Base-by-base conservation (phyloP, 768 basidiomycete genomes). In the Lactifluus volemus region DNA sequence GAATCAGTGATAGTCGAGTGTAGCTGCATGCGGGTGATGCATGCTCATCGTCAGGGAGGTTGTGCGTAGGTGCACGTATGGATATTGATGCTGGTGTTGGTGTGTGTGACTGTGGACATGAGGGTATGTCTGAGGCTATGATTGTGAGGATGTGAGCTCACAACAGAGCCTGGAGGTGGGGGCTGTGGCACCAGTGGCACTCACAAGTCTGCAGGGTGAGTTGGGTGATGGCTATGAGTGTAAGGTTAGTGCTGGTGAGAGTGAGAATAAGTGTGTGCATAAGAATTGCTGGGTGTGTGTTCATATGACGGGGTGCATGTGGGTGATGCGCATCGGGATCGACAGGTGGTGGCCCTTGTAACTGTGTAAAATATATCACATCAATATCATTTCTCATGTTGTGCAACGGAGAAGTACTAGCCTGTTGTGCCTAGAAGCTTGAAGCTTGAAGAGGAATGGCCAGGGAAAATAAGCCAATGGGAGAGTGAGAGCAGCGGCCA, bases 1-100 rank as follows among this genome's bases (percentile, higher is more conserved):
- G 71, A 88, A 87, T 54, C 78, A 78, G 41, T 76, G 65, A 66
- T 91, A 88, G 54, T 84, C 75, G 32, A 88, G 67, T n/a, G 79
- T 74, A 29, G 84, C 88, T 89, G 63, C 11, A 32, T 62, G 61
- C 8, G 47, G 11, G 39, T 58, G 61, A 21, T 58, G 56, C 1
- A 42, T 8, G 5, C 51, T 19, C 11, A 51, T n/a, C 12, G 55
- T 12, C 25, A 34, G 60, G 29, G 39, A 21, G 38, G 64, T 65
- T 15, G 60, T 34, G 47, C 58, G 63, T 21, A 50, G 17, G 48
- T 63, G 57, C 17, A 57, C 34, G 45, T 67, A 67, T 19, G 54
- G 67, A 2, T 53, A 58, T 15, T 59, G 58, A 44, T 65, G 70
- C 10, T 67, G 69, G 15, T 60, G 64, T 4, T 60, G 63, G 39